Evolutionary conservation across 2,329 filamentous ascomycete genomes (phyloP).

Genomic region (Ophiostoma australiae): DNA sequence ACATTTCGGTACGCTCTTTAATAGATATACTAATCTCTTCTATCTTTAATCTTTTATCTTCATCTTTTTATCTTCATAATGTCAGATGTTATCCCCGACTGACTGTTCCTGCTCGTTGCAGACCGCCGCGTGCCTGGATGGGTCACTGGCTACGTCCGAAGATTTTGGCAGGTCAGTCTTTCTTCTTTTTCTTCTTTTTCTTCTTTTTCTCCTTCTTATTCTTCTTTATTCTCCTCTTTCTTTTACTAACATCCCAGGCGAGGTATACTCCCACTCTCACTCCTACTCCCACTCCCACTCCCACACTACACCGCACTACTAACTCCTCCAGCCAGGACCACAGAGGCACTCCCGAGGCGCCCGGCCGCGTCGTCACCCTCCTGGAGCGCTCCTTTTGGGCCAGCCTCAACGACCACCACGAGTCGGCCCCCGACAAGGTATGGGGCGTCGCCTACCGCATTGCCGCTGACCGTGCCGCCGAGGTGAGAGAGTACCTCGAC

Average conservation of each 20-base stretch:
- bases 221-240: background rate
- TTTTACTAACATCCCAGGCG: slow-evolving; percentile 11
- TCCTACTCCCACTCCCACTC: background rate
- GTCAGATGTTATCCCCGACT: background rate
- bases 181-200: background rate
- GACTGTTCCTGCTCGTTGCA: slow-evolving; percentile 36
- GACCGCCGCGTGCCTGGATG: slow-evolving; percentile 83
- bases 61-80: background rate
- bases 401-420: slow-evolving; percentile 63
- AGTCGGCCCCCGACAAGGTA: slow-evolving; percentile 59
- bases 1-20: slow-evolving; percentile 66
- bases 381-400: slow-evolving; percentile 83
- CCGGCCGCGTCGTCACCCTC: slow-evolving; percentile 87
- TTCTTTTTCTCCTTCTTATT: background rate
- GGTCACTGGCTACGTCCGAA: slow-evolving; percentile 86
- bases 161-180: slow-evolving; percentile 89
- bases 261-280: background rate
- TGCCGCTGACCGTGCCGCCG: slow-evolving; percentile 61
- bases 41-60: too few species aligned
- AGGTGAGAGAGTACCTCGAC: slow-evolving; percentile 84
- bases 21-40: too few species aligned
- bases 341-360: slow-evolving; percentile 79
- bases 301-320: background rate
- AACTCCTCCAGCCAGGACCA: slow-evolving; percentile 70
- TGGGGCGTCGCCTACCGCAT: slow-evolving; percentile 96